These are phyloP conservation scores for Penicillium hesseltinei DNA, from an alignment of 2,329 filamentous ascomycete genomes.

Conservation along the genomic window DNA sequence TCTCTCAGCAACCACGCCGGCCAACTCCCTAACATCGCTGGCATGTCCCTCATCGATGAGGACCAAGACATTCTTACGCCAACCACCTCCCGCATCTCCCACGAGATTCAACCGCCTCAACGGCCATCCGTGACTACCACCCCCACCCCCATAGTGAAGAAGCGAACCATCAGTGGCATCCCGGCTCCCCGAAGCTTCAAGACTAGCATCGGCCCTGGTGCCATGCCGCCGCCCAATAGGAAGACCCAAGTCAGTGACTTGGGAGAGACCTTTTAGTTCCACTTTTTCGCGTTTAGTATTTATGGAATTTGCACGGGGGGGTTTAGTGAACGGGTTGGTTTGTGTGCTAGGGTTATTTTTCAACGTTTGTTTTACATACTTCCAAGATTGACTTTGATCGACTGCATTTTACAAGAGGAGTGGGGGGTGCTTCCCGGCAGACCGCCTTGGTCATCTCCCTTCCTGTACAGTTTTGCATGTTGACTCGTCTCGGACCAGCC, in stretches of 20 bases:
- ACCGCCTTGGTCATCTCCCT: background rate
- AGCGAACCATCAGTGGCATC: conserved; percentile 52
- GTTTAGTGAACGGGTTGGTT: conserved; percentile 1
- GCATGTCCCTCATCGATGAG: conserved; percentile 57
- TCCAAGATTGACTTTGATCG: background rate
- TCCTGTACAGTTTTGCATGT: conserved; percentile 1
- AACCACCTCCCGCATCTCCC: conserved; percentile 36
- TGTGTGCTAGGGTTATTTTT: background rate
- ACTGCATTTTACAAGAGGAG: background rate
- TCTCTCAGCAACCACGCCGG: conserved; percentile 63
- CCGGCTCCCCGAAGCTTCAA: conserved; percentile 41
- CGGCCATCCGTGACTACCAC: conserved; percentile 50
- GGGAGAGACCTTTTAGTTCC: conserved; percentile 56
- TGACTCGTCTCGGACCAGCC: conserved; percentile 2
- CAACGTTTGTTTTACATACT: conserved; percentile 4
- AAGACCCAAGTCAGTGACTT: conserved; percentile 54
- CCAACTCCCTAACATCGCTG: conserved; percentile 56
- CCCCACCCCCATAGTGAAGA: conserved; percentile 46
- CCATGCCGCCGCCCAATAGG: conserved; percentile 50
- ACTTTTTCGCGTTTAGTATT: background rate
- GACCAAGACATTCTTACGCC: conserved; percentile 50
- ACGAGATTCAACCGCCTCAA: conserved; percentile 37
- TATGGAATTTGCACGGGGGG: background rate
- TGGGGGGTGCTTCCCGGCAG: background rate
- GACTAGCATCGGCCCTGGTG: conserved; percentile 40